Base-by-base conservation (phyloP, 2,329 filamentous ascomycete genomes). In the Venturia carpophila region DNA sequence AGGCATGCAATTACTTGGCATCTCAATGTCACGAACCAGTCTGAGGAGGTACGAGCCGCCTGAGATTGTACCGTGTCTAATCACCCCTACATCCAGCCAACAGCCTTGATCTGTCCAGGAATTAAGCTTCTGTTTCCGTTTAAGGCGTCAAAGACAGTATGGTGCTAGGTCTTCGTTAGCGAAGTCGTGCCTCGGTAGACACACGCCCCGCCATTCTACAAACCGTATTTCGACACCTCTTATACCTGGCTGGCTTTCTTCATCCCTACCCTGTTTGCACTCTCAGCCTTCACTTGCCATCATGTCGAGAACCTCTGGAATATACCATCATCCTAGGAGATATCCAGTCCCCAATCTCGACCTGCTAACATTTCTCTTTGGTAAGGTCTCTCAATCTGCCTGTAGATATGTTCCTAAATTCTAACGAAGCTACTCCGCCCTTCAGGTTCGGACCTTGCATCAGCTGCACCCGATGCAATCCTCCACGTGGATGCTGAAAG, bases 401-500 rank as follows among this genome's bases (percentile, higher is more conserved):
- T 42, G 13, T 42, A 42, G 13, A 68, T 58, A 63, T 34, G 30
- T 34, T 34, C 30, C 19, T 34, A 27, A 45, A 4, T 5, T 5
- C 39, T 41, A 15, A 34, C 45, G 27, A 39, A 30, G 39, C 45
- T 43, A 47, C 49, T 15, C 52, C 60, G 37, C 37, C n/a, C 27
- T 43, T 27, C 39, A 24, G n/a, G 61, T 62, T 66, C 64, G 56
- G 30, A 58, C 17, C 39, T 58, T 19, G 58, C 39, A 17, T 56
- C 63, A 11, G 37, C 58, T 19, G 24, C 17, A 3, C 56, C 55
- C 43, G 62, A 66, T 21, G 21, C 21, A 10, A 42, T 66, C 1
- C 5, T 88, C 3, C 84, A 87, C 70, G 77, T 79, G 49, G 84
- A 85, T 68, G 85, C 86, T 0, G 77, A 79, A 9, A 76, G 86